Evolutionary conservation across 768 basidiomycete genomes (phyloP), one percentile per base, ranked within the genome.

Genomic region (Galerina marginata): DNA sequence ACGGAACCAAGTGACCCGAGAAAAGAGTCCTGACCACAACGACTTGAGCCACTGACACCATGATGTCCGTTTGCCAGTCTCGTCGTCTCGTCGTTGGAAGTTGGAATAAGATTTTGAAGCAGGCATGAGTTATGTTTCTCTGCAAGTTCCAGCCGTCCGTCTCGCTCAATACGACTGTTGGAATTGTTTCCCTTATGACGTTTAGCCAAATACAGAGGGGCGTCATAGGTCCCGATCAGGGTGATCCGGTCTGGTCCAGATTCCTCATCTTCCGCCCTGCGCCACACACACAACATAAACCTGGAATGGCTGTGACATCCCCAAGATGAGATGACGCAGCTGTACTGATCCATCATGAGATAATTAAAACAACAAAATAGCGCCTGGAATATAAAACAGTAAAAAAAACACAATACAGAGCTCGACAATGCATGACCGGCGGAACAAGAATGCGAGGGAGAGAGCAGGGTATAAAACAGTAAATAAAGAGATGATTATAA

Each of bases 401-500:
- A 33, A 50, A 56, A 53, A 49, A 58, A 16, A 47, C 10, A 23
- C 50, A 62, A 51, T 59, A 63, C 57, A 64, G 25, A 59, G 46
- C 45, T 48, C 45, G 57, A 59, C 50, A n/a, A 59, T 54, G 55
- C 38, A 51, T 53, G 44, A 33, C 44, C 25, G 56, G 52, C 39
- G 63, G 44, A 53, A 51, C 16, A 53, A 42, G 25, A 53, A 53
- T 40, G 29, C 51, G 46, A 37, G 56, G 46, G 40, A 26, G 39
- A 40, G 26, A 47, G 50, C 50, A 54, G 59, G 52, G 56, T 58
- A 65, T 61, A 62, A 57, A 61, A 65, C 57, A 42, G 57, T 42
- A 52, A 58, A 46, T 44, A 58, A 42, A 42, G 20, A 12, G 26
- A 29, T 42, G 39, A 71, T 71, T 73, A 75, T 69, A 70, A 69